Evolutionary conservation across 108 stramenopile genomes (phyloP).

Genomic region (Asterionellopsis glacialis): DNA sequence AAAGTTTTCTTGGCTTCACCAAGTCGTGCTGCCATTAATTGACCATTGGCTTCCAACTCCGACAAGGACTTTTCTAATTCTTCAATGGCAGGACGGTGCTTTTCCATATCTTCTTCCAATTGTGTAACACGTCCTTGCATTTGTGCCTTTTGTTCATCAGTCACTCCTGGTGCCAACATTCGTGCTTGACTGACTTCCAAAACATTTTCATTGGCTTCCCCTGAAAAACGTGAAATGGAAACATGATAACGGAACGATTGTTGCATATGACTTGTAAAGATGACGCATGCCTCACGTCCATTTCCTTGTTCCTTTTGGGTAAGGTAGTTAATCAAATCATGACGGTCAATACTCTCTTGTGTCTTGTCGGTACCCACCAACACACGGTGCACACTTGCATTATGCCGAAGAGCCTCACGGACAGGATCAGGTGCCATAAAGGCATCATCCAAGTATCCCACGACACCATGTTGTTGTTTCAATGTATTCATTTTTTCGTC

Average conservation of each 20-base stretch:
- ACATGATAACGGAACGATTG: conserved; percentile 41
- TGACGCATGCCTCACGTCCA: neutral
- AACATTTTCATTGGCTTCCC: conserved; percentile 15
- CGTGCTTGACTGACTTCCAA: conserved; percentile 40
- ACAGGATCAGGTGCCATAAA: conserved; percentile 65
- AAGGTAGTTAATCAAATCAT: conserved; percentile 40
- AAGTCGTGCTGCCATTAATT: conserved; percentile 15
- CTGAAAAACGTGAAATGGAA: conserved; percentile 45
- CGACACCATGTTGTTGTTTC: conserved; percentile 61
- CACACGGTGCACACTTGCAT: conserved; percentile 59
- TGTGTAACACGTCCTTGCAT: conserved; percentile 29
- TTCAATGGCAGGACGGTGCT: conserved; percentile 35
- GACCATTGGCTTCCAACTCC: conserved; percentile 26
- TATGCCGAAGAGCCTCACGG: conserved; percentile 52
- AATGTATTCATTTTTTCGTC: conserved; percentile 51
- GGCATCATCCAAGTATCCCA: conserved; percentile 78
- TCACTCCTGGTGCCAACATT: conserved; percentile 47
- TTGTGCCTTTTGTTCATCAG: conserved; percentile 41
- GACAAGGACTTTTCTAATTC: conserved; percentile 16
- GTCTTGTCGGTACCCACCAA: conserved; percentile 71
- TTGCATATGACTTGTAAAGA: conserved; percentile 19
- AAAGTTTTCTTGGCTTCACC: conserved; percentile 35
- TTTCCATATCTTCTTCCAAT: conserved; percentile 20
- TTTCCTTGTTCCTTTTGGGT: conserved; percentile 25
- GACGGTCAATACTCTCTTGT: conserved; percentile 46